Conservation (phyloP, 495 filamentous ascomycete genomes). For the Lindgomyces ingoldianus region DNA sequence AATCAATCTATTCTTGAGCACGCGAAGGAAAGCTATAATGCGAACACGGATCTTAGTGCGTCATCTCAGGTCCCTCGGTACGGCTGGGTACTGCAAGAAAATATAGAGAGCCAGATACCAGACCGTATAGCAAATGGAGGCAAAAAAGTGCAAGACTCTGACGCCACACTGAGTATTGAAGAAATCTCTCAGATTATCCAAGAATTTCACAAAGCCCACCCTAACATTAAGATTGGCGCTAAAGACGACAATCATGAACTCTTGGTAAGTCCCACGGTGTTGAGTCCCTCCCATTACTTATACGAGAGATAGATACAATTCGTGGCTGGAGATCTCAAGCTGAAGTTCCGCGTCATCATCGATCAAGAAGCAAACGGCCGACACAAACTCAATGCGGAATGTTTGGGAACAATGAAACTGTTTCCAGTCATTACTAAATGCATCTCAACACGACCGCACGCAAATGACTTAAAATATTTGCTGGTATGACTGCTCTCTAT, state of each 20-base stretch:
- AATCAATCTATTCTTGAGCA: constrained; percentile 25
- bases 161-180: neutral
- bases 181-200: constrained; percentile 13
- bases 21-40: constrained; percentile 19
- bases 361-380: constrained; percentile 22
- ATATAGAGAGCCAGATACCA: neutral
- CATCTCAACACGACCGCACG: constrained; percentile 27
- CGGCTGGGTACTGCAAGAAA: constrained; percentile 27
- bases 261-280: neutral
- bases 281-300: neutral
- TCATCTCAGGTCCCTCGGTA: constrained; percentile 18
- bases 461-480: constrained; percentile 33
- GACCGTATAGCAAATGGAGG: neutral
- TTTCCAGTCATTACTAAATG: constrained; percentile 28
- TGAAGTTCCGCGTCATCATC: constrained; percentile 32
- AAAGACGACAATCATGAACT: constrained; percentile 23
- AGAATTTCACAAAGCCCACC: constrained; percentile 17
- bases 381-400: constrained; percentile 31
- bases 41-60: constrained; percentile 17
- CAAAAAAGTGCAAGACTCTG: neutral
- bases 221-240: constrained; percentile 13
- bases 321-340: neutral
- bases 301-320: constrained; percentile 18
- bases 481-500: constrained; percentile 29
- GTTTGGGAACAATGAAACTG: constrained; percentile 24